Evolutionary conservation across 371 early-diverging fungal species (phyloP).

Genomic region (Mortierella sp.): DNA sequence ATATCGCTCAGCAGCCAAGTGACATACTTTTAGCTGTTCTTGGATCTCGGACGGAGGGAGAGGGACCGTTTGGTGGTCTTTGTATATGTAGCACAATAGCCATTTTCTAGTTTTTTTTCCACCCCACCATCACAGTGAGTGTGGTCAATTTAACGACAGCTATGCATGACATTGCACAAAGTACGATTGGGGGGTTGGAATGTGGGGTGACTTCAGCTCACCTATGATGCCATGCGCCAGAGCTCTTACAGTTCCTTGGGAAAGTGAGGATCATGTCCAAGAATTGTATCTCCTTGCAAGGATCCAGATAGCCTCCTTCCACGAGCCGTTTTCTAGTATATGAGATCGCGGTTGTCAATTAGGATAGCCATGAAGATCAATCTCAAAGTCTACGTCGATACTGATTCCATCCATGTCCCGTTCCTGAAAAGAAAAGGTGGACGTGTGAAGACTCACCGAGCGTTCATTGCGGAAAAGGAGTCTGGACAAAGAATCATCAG

Average conservation of each 20-base stretch:
- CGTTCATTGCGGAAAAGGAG: constrained; percentile 65
- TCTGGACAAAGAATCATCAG: constrained; percentile 67
- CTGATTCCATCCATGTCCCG: too few species aligned
- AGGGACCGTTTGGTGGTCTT: constrained; percentile 7
- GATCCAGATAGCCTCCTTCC: constrained; percentile 30
- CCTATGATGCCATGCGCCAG: constrained; percentile 67
- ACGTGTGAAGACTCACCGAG: constrained; percentile 58
- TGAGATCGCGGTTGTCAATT: too few species aligned
- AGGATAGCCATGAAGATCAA: too few species aligned
- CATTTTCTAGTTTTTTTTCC: constrained; percentile 56
- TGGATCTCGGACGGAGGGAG: constrained; percentile 31
- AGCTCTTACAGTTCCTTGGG: constrained; percentile 66
- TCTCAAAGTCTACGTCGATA: background rate
- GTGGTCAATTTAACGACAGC: too few species aligned
- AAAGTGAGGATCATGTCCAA: constrained; percentile 62
- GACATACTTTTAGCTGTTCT: constrained; percentile 56
- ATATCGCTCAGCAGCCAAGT: constrained; percentile 55
- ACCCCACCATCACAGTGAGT: too few species aligned
- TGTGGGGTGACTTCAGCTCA: too few species aligned
- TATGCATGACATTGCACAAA: too few species aligned
- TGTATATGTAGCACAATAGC: constrained; percentile 39
- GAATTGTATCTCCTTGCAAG: constrained; percentile 54
- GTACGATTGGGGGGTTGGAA: too few species aligned
- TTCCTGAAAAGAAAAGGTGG: too few species aligned
- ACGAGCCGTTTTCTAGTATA: constrained; percentile 60